Percentiles rank a stretch among this genome's conserved stretches.
Evolutionary conservation across 164 flowering plant species (phyloP).

Genomic region (Piper longum): DNA sequence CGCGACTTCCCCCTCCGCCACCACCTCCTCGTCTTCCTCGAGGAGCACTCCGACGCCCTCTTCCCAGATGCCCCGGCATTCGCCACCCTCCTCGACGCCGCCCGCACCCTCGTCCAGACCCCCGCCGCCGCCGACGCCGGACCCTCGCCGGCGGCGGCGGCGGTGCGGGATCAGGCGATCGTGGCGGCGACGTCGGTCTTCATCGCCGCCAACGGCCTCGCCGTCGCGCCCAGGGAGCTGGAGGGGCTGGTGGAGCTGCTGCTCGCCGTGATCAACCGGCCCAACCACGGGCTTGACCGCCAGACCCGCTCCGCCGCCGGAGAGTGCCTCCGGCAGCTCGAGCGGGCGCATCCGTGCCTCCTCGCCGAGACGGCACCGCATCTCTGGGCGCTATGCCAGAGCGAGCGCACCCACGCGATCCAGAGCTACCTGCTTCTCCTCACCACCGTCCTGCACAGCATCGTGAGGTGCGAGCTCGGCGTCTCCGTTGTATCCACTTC

Average conservation of each 20-base stretch:
- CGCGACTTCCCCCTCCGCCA: conserved; percentile 43
- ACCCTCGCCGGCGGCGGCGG: conserved; percentile 15
- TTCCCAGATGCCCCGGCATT: conserved; percentile 10
- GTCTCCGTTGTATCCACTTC: conserved; percentile 40
- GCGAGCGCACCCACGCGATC: conserved; percentile 82
- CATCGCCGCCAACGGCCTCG: conserved; percentile 14
- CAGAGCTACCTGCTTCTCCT: conserved; percentile 65
- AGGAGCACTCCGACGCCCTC: conserved; percentile 19
- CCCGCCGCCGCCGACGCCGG: conserved; percentile 33
- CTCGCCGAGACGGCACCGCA: conserved; percentile 52
- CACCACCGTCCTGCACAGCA: conserved; percentile 32
- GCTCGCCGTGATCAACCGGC: conserved; percentile 55
- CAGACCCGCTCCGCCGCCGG: conserved; percentile 63
- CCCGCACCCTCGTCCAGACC: conserved; percentile 43
- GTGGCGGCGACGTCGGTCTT: conserved; percentile 47
- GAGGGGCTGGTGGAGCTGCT: conserved; percentile 48
- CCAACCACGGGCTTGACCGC: conserved; percentile 77
- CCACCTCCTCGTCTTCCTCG: conserved; percentile 46
- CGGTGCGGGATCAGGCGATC: conserved; percentile 61
- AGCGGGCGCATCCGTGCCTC: conserved; percentile 54
- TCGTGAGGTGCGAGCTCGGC: conserved; percentile 25
- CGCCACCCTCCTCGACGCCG: conserved; percentile 39
- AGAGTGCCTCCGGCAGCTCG: conserved; percentile 83
- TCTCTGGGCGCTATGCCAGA: conserved; percentile 71
- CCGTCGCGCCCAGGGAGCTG: conserved; percentile 8